A percentile compares a stretch with the other conserved stretches of the same genome.
phyloP scores from a whole-genome alignment of 345 rosid species.

The Brassica nigra region DNA sequence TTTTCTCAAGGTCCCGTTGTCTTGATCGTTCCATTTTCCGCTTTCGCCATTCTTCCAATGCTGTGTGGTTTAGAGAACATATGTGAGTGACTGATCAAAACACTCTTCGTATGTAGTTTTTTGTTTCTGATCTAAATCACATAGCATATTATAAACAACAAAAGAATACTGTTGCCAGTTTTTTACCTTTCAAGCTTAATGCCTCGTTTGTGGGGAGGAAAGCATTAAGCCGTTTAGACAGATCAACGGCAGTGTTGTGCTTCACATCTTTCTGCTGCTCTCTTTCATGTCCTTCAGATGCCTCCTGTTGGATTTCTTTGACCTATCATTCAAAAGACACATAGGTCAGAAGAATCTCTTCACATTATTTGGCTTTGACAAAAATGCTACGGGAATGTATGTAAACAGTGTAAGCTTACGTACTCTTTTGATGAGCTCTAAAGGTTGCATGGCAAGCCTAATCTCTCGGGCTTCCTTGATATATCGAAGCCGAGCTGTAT shows the following conservation, averaged over 20 bases:
- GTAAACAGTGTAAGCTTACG: conserved; percentile 4
- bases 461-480: conserved; percentile 82
- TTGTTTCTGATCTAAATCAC: background rate
- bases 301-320: conserved; percentile 79
- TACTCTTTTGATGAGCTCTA: conserved; percentile 81
- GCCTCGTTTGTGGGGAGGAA: conserved; percentile 65
- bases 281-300: conserved; percentile 50
- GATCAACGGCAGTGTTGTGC: conserved; percentile 62
- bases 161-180: background rate
- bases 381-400: background rate
- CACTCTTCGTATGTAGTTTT: background rate
- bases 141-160: background rate
- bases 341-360: background rate
- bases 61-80: conserved; percentile 39
- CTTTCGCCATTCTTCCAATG: conserved; percentile 90
- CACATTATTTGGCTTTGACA: background rate
- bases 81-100: conserved; percentile 8
- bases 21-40: conserved; percentile 40
- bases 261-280: conserved; percentile 56
- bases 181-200: conserved; percentile 72
- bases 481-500: conserved; percentile 57
- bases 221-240: conserved; percentile 84
- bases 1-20: conserved; percentile 56
- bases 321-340: conserved; percentile 51
- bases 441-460: conserved; percentile 80